Percentiles rank a stretch among this genome's conserved stretches.
These are phyloP conservation scores for Omphalotus guepiniiformis DNA, from an alignment of 768 basidiomycete species.

Conservation along the genomic window DNA sequence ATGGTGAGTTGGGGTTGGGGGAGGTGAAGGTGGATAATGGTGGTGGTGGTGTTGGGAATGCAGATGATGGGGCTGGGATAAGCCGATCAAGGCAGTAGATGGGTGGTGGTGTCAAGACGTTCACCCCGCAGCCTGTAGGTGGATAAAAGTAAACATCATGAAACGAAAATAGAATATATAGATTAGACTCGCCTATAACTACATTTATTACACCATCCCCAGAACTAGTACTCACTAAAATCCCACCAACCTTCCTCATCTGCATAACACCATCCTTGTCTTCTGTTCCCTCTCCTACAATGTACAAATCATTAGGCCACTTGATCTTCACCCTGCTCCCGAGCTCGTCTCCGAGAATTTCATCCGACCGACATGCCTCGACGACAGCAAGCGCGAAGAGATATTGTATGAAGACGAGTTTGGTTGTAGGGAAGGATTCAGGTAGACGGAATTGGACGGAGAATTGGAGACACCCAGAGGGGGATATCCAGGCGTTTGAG, in stretches of 20 bases:
- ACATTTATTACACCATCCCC: constrained; percentile 67
- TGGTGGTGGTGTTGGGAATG: no score
- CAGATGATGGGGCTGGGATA: no score
- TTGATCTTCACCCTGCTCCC: constrained; percentile 72
- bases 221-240: constrained; percentile 87
- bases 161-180: not conserved
- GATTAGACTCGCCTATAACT: constrained; percentile 62
- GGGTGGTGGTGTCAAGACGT: constrained; percentile 79
- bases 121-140: constrained; percentile 82
- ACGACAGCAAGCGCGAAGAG: constrained; percentile 87
- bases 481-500: constrained; percentile 89
- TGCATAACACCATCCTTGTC: constrained; percentile 48
- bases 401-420: constrained; percentile 92
- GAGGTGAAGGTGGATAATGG: no score
- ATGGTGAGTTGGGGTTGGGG: constrained; percentile 78
- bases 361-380: constrained; percentile 67
- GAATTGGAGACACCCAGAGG: constrained; percentile 82
- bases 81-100: no score
- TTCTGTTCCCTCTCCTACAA: constrained; percentile 41
- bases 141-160: constrained; percentile 4
- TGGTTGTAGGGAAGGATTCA: constrained; percentile 45
- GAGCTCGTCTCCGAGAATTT: constrained; percentile 42
- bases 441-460: constrained; percentile 77
- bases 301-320: constrained; percentile 98
- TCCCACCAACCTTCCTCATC: constrained; percentile 94